Evolutionary conservation across 1,284 basidiomycete species (phyloP).

Genomic region (Takashimella tepidaria): DNA sequence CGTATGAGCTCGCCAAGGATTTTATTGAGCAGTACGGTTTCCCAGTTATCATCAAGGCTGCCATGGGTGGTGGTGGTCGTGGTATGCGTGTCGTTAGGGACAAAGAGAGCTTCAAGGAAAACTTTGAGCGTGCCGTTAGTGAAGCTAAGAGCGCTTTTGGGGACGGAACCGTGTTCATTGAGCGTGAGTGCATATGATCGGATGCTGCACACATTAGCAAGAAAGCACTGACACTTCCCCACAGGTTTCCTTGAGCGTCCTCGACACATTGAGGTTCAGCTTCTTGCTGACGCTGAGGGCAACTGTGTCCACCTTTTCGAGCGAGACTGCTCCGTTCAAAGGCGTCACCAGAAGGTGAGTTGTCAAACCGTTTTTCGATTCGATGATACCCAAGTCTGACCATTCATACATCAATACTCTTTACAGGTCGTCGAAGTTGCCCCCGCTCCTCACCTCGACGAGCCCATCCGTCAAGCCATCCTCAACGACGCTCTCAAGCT

Average conservation of each 20-base stretch:
- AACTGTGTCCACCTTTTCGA: constrained; percentile 97
- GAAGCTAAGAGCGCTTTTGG: constrained; percentile 97
- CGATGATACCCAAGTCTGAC: background rate
- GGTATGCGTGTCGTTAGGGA: constrained; percentile 98
- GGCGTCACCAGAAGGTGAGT: constrained; percentile 81
- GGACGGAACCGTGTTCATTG: constrained; percentile 97
- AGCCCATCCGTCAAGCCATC: constrained; percentile 84
- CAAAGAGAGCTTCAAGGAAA: constrained; percentile 80
- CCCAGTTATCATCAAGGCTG: constrained; percentile 96
- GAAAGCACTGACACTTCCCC: constrained; percentile 3
- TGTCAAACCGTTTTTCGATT: no score
- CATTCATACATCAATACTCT: background rate
- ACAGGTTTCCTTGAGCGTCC: constrained; percentile 86
- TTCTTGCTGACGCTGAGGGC: constrained; percentile 83
- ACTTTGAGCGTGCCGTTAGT: constrained; percentile 88
- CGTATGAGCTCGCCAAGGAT: constrained; percentile 72
- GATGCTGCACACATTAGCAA: background rate
- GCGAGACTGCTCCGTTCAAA: constrained; percentile 96
- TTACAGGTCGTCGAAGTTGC: constrained; percentile 87
- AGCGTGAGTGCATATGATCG: constrained; percentile 53
- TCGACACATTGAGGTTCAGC: constrained; percentile 94
- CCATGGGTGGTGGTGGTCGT: constrained; percentile 96
- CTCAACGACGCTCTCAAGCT: constrained; percentile 89
- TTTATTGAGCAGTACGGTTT: constrained; percentile 96
- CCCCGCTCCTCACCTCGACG: constrained; percentile 87